Base-by-base conservation (phyloP, 73 alveolate species). In the Breviolum minutum region DNA sequence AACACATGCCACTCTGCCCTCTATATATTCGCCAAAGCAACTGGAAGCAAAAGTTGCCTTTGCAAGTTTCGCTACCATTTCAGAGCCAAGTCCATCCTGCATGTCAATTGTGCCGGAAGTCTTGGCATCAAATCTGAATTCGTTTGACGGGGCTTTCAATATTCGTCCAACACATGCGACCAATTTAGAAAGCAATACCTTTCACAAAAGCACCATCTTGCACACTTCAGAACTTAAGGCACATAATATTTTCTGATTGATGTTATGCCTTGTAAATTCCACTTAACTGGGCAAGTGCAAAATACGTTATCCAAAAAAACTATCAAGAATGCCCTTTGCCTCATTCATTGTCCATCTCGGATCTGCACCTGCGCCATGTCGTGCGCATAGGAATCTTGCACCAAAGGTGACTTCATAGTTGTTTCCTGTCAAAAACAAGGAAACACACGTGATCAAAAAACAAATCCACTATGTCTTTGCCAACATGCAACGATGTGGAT, bases 41-140 rank as follows among this genome's bases (percentile, higher is more conserved):
- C 96, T 89, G 63, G 96, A 62, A 40, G 96, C 96, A 60, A 89
- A 89, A 10, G 96, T 89, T 61, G 96, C 96, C 2, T 16, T 71
- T 5, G 73, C 73, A 17, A 89, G 96, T 60, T 89, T 89, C 74
- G 79, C 70, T 26, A 54, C 96, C 5, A 69, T 20, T 81, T 81
- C 90, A 8, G 70, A 29, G 48, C 90, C 90, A 48, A 81, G 90
- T 22, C 70, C 90, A 13, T 81, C 90, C 90, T 81, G 77, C 77
- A 68, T 68, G 54, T 40, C 54, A 40, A 40, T 40, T 40, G 54
- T 40, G 54, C 54, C 54, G 54, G 54, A 40, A 8, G 63, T 62
- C 7, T 73, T 73, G 82, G 19, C 29, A 71, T 71, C 12, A 20
- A n/a, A 71, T 71, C 29, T 71, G 13, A 71, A 20, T 13, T 71